Evolutionary conservation across 805 yeast species (phyloP).

Genomic region (Cyberlindnera mrakii): DNA sequence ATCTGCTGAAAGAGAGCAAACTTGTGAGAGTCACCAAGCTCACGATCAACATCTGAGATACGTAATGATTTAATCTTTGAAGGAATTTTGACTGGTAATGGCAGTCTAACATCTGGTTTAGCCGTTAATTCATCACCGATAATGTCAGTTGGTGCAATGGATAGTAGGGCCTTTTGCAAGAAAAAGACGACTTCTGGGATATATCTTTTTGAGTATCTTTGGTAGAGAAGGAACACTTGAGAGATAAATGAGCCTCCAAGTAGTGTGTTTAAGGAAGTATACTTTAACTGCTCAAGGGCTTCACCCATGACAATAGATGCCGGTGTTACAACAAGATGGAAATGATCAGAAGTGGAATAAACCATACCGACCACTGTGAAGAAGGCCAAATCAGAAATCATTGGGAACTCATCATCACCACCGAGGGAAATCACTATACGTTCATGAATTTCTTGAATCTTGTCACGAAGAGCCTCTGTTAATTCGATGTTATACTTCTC

Average conservation of each 20-base stretch:
- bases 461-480: slow-evolving; percentile 55
- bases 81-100: slow-evolving; percentile 13
- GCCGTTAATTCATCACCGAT: slow-evolving; percentile 6
- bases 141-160: slow-evolving; percentile 35
- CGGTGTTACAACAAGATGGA: slow-evolving; percentile 87
- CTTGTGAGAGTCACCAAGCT: slow-evolving; percentile 25
- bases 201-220: slow-evolving; percentile 71
- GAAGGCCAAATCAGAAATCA: slow-evolving; percentile 54
- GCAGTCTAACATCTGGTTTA: slow-evolving; percentile 16
- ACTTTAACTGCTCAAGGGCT: slow-evolving; percentile 48
- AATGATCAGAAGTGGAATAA: slow-evolving; percentile 93
- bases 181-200: slow-evolving; percentile 73
- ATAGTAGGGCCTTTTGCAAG: slow-evolving; percentile 43
- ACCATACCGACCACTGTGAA: slow-evolving; percentile 68
- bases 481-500: slow-evolving; percentile 60
- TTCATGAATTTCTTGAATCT: slow-evolving; percentile 48
- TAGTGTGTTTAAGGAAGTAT: slow-evolving; percentile 33
- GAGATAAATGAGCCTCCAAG: slow-evolving; percentile 62
- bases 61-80: slow-evolving; percentile 9
- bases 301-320: slow-evolving; percentile 69
- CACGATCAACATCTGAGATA: slow-evolving; percentile 18
- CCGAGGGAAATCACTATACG: slow-evolving; percentile 32
- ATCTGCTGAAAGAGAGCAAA: slow-evolving; percentile 23
- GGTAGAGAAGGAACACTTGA: slow-evolving; percentile 64
- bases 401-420: slow-evolving; percentile 31